phyloP scores from a whole-genome alignment of 2,329 filamentous ascomycete genomes.

The Ophiostoma fasciatum region DNA sequence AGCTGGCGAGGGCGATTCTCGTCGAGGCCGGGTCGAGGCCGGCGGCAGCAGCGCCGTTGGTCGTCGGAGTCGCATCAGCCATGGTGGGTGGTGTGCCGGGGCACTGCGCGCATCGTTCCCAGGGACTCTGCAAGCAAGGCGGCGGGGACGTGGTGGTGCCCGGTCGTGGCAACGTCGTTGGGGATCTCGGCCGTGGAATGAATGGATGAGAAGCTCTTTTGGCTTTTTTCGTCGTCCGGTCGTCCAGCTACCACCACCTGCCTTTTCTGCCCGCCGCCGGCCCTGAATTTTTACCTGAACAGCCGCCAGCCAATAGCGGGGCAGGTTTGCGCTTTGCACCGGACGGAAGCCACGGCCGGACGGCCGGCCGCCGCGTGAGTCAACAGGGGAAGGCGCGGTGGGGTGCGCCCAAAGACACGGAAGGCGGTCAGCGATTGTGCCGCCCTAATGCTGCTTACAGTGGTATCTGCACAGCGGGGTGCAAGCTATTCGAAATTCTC shows the following conservation, averaged over 20 bases:
- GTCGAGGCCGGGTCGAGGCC: conserved; percentile 10
- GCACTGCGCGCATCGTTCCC: conserved; percentile 10
- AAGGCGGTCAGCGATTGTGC: conserved; percentile 14
- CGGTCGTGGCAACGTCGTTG: too few species aligned
- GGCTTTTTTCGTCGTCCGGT: too few species aligned
- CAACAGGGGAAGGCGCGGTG: conserved; percentile 1
- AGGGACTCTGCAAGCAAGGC: conserved; percentile 2
- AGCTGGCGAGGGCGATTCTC: conserved; percentile 37
- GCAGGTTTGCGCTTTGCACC: background rate
- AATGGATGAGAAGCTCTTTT: too few species aligned
- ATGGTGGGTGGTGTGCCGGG: conserved; percentile 22
- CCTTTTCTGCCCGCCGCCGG: too few species aligned
- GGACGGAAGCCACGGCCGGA: background rate
- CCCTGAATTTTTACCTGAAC: conserved; percentile 1
- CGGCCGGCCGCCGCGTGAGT: conserved; percentile 2
- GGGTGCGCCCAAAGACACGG: background rate
- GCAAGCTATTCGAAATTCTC: too few species aligned
- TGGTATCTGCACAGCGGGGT: too few species aligned
- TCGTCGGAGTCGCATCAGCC: conserved; percentile 33
- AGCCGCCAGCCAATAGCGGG: conserved; percentile 3
- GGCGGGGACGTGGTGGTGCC: background rate
- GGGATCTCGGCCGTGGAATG: too few species aligned
- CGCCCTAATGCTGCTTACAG: too few species aligned
- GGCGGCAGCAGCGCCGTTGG: conserved; percentile 14
- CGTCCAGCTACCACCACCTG: too few species aligned